Percentiles rank a stretch among this genome's conserved stretches.
phyloP scores from a whole-genome alignment of 129 eudicot species.

The Artemisia annua region DNA sequence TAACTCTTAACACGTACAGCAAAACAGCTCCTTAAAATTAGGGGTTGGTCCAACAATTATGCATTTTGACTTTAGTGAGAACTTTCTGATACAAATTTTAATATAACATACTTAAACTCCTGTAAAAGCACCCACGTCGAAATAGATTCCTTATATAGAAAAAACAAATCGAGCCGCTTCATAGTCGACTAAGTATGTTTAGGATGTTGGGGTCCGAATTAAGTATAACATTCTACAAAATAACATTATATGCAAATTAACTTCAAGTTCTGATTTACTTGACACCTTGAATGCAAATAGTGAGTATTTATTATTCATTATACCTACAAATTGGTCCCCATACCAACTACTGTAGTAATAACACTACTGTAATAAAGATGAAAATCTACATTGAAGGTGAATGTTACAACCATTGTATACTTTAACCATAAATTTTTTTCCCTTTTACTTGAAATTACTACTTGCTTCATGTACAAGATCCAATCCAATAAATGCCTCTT shows the following conservation, averaged over 20 bases:
- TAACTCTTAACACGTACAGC: neutral
- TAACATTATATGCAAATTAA: neutral
- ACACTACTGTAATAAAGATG: neutral
- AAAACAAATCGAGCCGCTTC: no score
- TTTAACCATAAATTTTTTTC: neutral
- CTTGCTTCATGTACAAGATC: neutral
- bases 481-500: constrained; percentile 17
- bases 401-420: constrained; percentile 7
- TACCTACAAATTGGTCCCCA: neutral
- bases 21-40: neutral
- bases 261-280: neutral
- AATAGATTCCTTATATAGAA: neutral
- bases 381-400: neutral
- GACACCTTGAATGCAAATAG: neutral
- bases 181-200: no score
- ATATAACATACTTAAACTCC: neutral
- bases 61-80: neutral
- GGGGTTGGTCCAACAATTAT: neutral
- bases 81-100: neutral
- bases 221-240: neutral
- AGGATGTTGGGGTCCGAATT: neutral
- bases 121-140: neutral
- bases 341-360: no score
- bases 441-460: neutral
- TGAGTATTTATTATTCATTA: neutral